Percentiles rank a stretch among this genome's conserved stretches.
phyloP scores from a whole-genome alignment of 2,329 filamentous ascomycete genomes.

The Hypoxylon sp. region DNA sequence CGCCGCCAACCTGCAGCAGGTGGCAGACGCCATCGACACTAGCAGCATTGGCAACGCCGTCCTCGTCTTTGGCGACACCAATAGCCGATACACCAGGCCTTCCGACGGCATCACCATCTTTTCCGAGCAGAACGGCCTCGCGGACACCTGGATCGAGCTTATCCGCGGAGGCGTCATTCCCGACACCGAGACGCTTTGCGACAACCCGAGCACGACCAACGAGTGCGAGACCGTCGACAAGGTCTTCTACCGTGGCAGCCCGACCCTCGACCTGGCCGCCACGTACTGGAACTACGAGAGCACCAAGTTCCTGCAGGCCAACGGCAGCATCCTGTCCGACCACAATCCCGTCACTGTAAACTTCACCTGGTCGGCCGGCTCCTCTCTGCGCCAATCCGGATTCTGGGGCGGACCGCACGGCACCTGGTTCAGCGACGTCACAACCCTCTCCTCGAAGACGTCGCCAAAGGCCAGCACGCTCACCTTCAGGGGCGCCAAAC shows the following conservation, averaged over 20 bases:
- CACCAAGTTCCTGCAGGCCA: conserved; percentile 62
- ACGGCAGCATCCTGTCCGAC: conserved; percentile 67
- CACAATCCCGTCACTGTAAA: conserved; percentile 71
- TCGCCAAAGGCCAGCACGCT: conserved; percentile 51
- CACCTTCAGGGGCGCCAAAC: conserved; percentile 56
- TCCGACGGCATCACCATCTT: conserved; percentile 63
- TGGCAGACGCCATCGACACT: conserved; percentile 63
- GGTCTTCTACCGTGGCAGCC: conserved; percentile 65
- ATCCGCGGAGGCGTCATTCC: conserved; percentile 58
- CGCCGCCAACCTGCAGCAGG: conserved; percentile 66
- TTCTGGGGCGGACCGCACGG: conserved; percentile 60
- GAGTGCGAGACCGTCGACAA: conserved; percentile 74
- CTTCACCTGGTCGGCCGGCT: conserved; percentile 55
- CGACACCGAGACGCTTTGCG: conserved; percentile 57
- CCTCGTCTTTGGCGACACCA: conserved; percentile 71
- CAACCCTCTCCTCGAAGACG: conserved; percentile 47
- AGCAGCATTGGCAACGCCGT: conserved; percentile 69
- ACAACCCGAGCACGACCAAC: conserved; percentile 63
- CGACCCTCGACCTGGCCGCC: conserved; percentile 57
- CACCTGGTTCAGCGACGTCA: conserved; percentile 65
- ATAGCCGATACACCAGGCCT: conserved; percentile 68
- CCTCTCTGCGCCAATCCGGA: conserved; percentile 53
- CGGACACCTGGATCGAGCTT: conserved; percentile 68
- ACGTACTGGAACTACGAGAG: conserved; percentile 64
- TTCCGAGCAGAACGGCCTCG: conserved; percentile 59